phyloP scores from a whole-genome alignment of 2,329 filamentous ascomycete species.

The Penicillium sclerotiorum region DNA sequence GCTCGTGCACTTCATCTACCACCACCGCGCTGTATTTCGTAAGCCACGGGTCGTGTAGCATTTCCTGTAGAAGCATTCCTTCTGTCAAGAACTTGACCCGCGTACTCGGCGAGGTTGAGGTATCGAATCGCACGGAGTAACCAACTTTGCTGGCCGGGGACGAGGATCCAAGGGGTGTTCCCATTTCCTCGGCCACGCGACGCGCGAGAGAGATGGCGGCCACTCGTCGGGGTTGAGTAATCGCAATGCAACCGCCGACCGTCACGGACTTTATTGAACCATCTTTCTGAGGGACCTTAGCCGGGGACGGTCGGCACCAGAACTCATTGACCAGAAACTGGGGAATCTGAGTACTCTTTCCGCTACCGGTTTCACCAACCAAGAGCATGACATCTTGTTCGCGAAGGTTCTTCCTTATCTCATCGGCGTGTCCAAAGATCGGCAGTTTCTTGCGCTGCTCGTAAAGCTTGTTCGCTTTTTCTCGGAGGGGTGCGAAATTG shows the following conservation, averaged over 20 bases:
- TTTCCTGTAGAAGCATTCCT: conserved; percentile 93
- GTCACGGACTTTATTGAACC: conserved; percentile 46
- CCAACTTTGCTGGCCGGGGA: conserved; percentile 71
- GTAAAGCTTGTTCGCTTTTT: conserved; percentile 52
- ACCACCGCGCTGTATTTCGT: conserved; percentile 85
- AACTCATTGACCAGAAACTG: conserved; percentile 80
- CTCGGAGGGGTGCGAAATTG: conserved; percentile 38
- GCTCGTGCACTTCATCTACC: conserved; percentile 95
- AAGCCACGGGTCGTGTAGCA: conserved; percentile 80
- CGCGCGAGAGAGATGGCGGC: conserved; percentile 89
- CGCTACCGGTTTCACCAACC: conserved; percentile 91
- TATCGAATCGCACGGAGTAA: conserved; percentile 94
- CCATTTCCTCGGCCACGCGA: conserved; percentile 83
- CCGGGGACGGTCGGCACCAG: conserved; percentile 71
- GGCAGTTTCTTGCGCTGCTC: conserved; percentile 69
- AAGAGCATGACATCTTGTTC: conserved; percentile 77
- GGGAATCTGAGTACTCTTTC: conserved; percentile 94
- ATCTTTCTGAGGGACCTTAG: conserved; percentile 47
- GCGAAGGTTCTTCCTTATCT: conserved; percentile 67
- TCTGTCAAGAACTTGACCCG: conserved; percentile 94
- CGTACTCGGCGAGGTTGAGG: conserved; percentile 76
- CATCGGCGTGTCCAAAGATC: conserved; percentile 73
- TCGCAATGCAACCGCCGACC: conserved; percentile 81
- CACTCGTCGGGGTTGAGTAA: conserved; percentile 91
- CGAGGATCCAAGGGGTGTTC: conserved; percentile 61